These are phyloP conservation scores for Vigna radiata DNA, from an alignment of 306 rosid genomes.

Conservation along the genomic window DNA sequence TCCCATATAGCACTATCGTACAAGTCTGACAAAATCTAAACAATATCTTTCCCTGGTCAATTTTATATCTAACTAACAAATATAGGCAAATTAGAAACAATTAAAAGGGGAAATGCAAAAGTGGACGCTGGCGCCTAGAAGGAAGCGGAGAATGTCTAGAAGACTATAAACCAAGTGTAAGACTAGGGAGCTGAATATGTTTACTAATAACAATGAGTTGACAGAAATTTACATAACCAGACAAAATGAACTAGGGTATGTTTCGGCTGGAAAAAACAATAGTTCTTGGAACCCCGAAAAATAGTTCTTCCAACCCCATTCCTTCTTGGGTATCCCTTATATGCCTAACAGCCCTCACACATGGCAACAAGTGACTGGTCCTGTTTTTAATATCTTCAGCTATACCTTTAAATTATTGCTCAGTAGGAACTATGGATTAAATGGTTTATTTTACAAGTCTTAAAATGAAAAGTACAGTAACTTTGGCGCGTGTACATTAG, in stretches of 20 bases:
- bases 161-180: conserved; percentile 16
- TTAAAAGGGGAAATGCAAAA: background rate
- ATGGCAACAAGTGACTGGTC: conserved; percentile 17
- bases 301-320: conserved; percentile 4
- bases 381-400: conserved; percentile 25
- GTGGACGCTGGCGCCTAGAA: conserved; percentile 17
- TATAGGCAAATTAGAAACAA: conserved; percentile 10
- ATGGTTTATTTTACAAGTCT: conserved; percentile 22
- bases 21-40: conserved; percentile 19
- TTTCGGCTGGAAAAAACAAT: conserved; percentile 17
- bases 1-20: conserved; percentile 19
- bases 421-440: background rate
- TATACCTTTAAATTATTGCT: conserved; percentile 25
- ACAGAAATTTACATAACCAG: conserved; percentile 23
- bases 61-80: conserved; percentile 19
- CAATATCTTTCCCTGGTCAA: background rate
- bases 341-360: conserved; percentile 23
- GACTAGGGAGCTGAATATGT: conserved; percentile 35
- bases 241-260: conserved; percentile 4
- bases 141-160: conserved; percentile 28
- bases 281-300: background rate
- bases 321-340: conserved; percentile 2
- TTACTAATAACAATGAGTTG: conserved; percentile 20
- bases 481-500: background rate
- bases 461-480: background rate